Evolutionary conservation across 148 eudicot genomes (phyloP), one percentile per base, ranked within the genome.

Genomic region (Hydrangea macrophylla): DNA sequence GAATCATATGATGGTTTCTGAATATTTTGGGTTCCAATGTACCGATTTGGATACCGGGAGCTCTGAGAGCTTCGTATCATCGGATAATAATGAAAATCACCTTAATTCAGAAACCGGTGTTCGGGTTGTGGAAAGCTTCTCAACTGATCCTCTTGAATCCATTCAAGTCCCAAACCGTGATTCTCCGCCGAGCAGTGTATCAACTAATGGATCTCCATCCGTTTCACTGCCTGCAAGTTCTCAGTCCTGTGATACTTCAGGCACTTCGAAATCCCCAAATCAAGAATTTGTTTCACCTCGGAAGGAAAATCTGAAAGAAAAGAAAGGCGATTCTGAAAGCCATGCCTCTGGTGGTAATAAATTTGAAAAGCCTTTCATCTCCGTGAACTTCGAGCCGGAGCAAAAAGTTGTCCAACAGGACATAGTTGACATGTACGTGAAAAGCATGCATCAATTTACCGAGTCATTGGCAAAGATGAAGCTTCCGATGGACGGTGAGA

Each of bases 361-460:
- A 33, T 32, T 65, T 58, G 37, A 62, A 12, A 92, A 82, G 61
- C 95, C 96, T 23, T 55, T 86, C 32, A 73, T 86, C 3, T 56
- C 78, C 4, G 80, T 93, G 18, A 88, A 73, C 59, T 60, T 86
- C 9, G 88, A 90, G 73, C 91, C 85, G 1, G 95, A 90, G 77
- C 83, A 82, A 75, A 85, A 83, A 60, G 77, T 94, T 80, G 90
- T 88, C 65, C 99, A 94, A 71, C 99, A 94, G 67, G 99, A 94
- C n/a, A 77, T 86, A 64, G 97, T 94, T 65, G 92, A 94, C 62
- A 86, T 94, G 96, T 94, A 94, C 83, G 87, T 94, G 99, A 94
- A 90, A 69, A 94, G 99, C 80, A 94, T 94, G 99, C 97, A 94
- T 67, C 96, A 94, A 70, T 90, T 94, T 60, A 88, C 96, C 0